Evolutionary conservation across 768 basidiomycete species (phyloP), one percentile per base, ranked within the genome.

Genomic region (Suillus bovinus): DNA sequence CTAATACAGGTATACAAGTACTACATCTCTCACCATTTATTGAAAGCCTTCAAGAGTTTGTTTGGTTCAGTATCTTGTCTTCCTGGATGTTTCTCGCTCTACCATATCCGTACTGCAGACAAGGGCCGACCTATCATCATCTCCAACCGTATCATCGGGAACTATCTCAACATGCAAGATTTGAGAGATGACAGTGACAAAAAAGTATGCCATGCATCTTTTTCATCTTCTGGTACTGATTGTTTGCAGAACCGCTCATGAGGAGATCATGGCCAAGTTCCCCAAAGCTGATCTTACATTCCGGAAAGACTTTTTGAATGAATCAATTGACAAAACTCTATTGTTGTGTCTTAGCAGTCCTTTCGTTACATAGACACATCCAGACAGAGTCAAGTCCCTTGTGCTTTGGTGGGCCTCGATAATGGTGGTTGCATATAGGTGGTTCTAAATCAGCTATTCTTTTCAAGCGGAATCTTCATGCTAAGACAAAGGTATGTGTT

Each of bases 41-140:
- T 93, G 69, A 97, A 98, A 78, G 89, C 96, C 0, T 97, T 97
- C 79, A 94, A 97, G 75, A 88, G 86, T 61, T 80, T 96, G 58
- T 96, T 96, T 71, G 94, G 94, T 33, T 96, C 94, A 3, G 94
- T 97, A 55, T 94, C 94, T 56, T 96, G 95, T 87, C 78, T 98
- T 60, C 95, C 95, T 0, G 95, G 95, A 63, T 98, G 95, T 85
- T 98, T 97, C 84, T 88, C 92, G 7, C 86, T 97, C 73, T 96
- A 96, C 72, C 90, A 95, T 38, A 84, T 97, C 63, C 91, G 96
- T 31, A 96, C 96, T 0, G 88, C 94, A 3, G 96, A 98, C 81
- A 98, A 96, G 71, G 94, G 94, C n/a, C 88, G 94, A 16, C 95
- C 95, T 0, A 88, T 98, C 77, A 93, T 98, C 82, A 94, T 98